A percentile compares a stretch with the other conserved stretches of the same genome.
These are phyloP conservation scores for Tritrichomonas foetus DNA, from an alignment of 208 protist species.

Conservation along the genomic window DNA sequence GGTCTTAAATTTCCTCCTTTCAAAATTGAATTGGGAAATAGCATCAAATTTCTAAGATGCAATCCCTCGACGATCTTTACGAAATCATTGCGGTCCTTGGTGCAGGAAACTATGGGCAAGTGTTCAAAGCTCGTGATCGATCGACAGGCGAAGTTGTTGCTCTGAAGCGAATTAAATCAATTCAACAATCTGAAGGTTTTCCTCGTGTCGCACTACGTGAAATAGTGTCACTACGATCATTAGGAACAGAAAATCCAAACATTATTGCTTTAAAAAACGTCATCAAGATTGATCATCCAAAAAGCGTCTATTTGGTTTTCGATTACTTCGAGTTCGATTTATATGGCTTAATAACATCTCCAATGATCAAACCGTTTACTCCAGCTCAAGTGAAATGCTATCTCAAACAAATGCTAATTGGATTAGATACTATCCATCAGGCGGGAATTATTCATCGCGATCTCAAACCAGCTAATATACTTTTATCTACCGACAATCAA, in stretches of 20 bases:
- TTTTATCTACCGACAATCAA: neutral
- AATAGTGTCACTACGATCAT: neutral
- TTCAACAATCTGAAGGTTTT: neutral
- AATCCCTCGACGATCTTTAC: neutral
- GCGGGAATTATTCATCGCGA: neutral
- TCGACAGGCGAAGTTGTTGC: constrained; percentile 9
- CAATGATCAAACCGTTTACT: too few species aligned
- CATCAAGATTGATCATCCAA: too few species aligned
- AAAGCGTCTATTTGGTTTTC: too few species aligned
- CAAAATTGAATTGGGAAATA: too few species aligned
- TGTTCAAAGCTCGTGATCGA: neutral
- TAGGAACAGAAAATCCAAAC: too few species aligned
- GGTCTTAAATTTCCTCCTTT: too few species aligned
- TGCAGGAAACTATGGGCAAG: neutral
- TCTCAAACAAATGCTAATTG: neutral
- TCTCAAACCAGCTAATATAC: neutral
- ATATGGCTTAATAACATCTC: too few species aligned
- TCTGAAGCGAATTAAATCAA: neutral
- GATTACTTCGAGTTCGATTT: too few species aligned
- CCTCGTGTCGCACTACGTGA: neutral
- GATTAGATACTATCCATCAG: neutral
- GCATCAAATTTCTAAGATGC: too few species aligned
- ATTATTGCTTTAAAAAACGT: too few species aligned
- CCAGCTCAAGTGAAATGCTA: neutral
- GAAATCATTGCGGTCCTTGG: neutral